Conservation (phyloP, 176 grass and related monocot genomes). For the Oryza officinalis region DNA sequence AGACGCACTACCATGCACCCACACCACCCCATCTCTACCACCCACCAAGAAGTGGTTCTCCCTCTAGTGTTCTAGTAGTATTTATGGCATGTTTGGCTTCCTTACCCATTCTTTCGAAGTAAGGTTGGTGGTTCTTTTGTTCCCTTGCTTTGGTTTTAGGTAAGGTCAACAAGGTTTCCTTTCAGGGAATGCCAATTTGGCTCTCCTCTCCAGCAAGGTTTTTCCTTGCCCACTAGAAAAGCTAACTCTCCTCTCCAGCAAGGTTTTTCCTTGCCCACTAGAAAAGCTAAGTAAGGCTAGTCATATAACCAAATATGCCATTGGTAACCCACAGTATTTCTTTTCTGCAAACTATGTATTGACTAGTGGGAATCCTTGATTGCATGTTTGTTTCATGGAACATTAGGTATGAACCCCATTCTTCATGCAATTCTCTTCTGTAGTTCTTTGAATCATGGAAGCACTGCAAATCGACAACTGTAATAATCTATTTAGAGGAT, state of each 20-base stretch:
- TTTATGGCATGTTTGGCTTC: neutral
- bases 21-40: neutral
- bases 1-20: neutral
- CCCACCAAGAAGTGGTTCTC: neutral
- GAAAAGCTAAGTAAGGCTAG: neutral
- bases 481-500: constrained; percentile 28
- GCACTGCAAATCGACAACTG: neutral
- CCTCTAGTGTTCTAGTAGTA: neutral
- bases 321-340: constrained; percentile 9
- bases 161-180: neutral
- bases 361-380: neutral
- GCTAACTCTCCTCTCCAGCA: neutral
- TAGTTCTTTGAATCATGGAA: constrained; percentile 19
- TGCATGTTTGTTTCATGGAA: constrained; percentile 15
- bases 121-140: neutral
- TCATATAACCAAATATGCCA: neutral
- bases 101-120: neutral
- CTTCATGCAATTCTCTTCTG: neutral
- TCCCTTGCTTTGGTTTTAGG: neutral
- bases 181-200: neutral
- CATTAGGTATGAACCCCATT: constrained; percentile 18
- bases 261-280: neutral
- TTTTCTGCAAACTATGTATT: constrained; percentile 17
- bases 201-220: neutral
- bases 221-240: neutral